phyloP scores from a whole-genome alignment of 371 early-diverging fungal genomes.

The Haplosporangium sp. region DNA sequence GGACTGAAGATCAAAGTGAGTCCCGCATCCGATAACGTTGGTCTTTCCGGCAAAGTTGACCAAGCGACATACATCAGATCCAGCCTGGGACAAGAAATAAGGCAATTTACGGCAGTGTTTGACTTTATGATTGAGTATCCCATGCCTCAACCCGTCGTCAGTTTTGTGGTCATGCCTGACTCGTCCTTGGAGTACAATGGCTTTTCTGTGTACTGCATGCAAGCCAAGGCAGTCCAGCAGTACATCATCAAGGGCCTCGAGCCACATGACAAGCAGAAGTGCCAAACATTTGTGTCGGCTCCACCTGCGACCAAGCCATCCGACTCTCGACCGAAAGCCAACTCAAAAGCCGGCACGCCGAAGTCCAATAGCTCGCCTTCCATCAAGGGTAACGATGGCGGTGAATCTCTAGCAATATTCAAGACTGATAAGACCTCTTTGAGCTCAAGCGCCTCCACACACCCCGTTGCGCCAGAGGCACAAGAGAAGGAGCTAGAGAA shows the following conservation, averaged over 20 bases:
- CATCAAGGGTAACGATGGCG: constrained; percentile 24
- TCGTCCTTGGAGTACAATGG: constrained; percentile 50
- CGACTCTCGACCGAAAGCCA: constrained; percentile 12
- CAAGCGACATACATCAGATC: constrained; percentile 39
- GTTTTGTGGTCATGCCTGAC: constrained; percentile 56
- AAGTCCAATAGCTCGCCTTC: constrained; percentile 27
- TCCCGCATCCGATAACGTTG: constrained; percentile 11
- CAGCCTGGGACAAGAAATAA: constrained; percentile 5
- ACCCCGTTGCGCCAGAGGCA: constrained; percentile 5
- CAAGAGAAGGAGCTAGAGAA: constrained; percentile 46
- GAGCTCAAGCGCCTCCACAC: background rate
- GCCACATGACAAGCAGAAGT: constrained; percentile 53
- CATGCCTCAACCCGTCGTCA: constrained; percentile 54
- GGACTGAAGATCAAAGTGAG: constrained; percentile 44
- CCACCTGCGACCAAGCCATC: constrained; percentile 14
- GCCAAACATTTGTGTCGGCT: constrained; percentile 45
- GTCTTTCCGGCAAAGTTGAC: background rate
- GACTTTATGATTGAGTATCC: constrained; percentile 60
- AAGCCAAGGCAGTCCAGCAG: constrained; percentile 58
- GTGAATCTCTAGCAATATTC: constrained; percentile 7
- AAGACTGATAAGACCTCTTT: constrained; percentile 19
- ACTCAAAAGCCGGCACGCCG: constrained; percentile 9
- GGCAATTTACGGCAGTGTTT: constrained; percentile 34
- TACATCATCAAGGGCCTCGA: constrained; percentile 54
- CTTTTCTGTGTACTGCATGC: constrained; percentile 57